Percentiles rank a stretch among this genome's conserved stretches.
Evolutionary conservation across 331 rosid species (phyloP).

Genomic region (Malus hybrid): DNA sequence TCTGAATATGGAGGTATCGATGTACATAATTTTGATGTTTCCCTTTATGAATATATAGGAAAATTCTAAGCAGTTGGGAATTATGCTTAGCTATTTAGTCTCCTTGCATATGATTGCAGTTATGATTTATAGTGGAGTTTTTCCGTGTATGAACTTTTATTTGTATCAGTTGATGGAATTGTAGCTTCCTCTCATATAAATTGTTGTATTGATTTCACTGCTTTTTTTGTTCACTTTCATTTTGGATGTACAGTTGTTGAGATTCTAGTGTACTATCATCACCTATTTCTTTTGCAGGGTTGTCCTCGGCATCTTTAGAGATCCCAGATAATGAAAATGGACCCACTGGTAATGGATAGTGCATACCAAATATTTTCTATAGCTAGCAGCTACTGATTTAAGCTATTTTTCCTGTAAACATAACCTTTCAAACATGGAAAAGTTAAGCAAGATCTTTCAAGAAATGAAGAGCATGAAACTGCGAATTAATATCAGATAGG

Average conservation of each 20-base stretch:
- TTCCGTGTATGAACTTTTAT: neutral
- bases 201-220: neutral
- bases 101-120: neutral
- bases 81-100: neutral
- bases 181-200: neutral
- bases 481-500: neutral
- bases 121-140: neutral
- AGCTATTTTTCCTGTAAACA: neutral
- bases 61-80: neutral
- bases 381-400: neutral
- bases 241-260: neutral
- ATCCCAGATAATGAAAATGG: constrained; percentile 61
- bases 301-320: constrained; percentile 83
- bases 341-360: constrained; percentile 19
- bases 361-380: neutral
- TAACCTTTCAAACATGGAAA: neutral
- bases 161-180: neutral
- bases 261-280: neutral
- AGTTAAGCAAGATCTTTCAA: neutral
- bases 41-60: neutral
- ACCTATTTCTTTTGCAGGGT: constrained; percentile 37
- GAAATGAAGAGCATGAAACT: neutral
- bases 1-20: constrained; percentile 76
- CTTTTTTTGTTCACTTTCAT: neutral
- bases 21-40: neutral